phyloP scores from a whole-genome alignment of 2,329 filamentous ascomycete species.

The Colletotrichum costaricense region DNA sequence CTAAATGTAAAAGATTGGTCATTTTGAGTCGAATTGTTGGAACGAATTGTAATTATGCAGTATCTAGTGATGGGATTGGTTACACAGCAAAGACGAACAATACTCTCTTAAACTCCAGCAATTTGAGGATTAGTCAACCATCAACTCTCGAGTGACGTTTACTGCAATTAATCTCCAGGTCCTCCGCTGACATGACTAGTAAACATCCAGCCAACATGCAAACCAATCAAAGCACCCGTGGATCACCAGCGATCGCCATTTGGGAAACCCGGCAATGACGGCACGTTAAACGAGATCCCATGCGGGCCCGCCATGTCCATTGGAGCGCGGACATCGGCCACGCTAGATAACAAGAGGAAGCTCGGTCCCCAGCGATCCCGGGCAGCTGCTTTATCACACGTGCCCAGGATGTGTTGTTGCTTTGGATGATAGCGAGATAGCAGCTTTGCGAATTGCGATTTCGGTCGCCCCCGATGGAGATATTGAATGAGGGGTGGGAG shows the following conservation, averaged over 20 bases:
- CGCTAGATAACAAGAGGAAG: slow-evolving; percentile 22
- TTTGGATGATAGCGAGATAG: slow-evolving; percentile 1
- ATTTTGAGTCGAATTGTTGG: no score
- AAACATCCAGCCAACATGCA: neutral
- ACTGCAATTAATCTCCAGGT: neutral
- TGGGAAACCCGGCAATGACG: slow-evolving; percentile 14
- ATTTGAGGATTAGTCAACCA: no score
- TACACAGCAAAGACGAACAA: no score
- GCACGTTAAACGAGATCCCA: neutral
- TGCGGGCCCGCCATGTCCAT: neutral
- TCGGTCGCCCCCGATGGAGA: neutral
- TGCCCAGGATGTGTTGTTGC: neutral
- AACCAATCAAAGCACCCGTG: neutral
- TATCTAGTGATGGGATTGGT: no score
- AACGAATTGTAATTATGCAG: no score
- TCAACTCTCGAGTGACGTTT: no score
- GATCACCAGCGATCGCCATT: neutral
- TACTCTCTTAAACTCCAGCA: no score
- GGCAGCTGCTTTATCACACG: slow-evolving; percentile 6
- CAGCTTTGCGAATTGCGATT: neutral
- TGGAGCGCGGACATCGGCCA: neutral
- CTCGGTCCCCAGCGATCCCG: neutral
- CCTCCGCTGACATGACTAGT: neutral
- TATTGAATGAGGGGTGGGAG: neutral
- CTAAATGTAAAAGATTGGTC: no score